Conservation (phyloP, 768 basidiomycete species). For the Rhizopogon rudus region DNA sequence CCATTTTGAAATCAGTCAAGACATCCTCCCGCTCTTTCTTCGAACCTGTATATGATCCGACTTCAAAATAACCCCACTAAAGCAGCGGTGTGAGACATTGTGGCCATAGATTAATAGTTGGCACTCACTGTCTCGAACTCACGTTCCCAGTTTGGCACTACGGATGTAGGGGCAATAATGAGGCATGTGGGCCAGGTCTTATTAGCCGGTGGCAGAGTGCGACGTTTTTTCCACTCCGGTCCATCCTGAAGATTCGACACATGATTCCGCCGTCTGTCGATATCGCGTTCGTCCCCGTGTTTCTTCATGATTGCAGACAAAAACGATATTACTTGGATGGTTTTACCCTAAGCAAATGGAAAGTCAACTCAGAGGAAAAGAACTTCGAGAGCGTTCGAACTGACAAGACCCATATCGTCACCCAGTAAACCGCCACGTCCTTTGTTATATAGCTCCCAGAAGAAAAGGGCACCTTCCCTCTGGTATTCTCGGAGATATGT, state of each 20-base stretch:
- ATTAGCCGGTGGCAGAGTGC: slow-evolving; percentile 60
- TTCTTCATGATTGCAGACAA: slow-evolving; percentile 92
- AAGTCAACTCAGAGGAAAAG: slow-evolving; percentile 2
- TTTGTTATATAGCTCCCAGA: slow-evolving; percentile 67
- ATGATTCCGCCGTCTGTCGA: slow-evolving; percentile 58
- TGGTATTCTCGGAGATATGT: slow-evolving; percentile 89
- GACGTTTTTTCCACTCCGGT: slow-evolving; percentile 44
- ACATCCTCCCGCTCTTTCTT: slow-evolving; percentile 50
- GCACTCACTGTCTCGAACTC: slow-evolving; percentile 73
- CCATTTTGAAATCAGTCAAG: slow-evolving; percentile 70
- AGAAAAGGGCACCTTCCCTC: slow-evolving; percentile 78
- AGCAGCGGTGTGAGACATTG: background rate
- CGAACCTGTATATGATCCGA: slow-evolving; percentile 61
- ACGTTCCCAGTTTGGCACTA: slow-evolving; percentile 85
- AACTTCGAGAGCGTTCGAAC: slow-evolving; percentile 7
- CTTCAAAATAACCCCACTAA: slow-evolving; percentile 95
- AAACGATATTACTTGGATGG: slow-evolving; percentile 88
- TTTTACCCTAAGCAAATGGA: slow-evolving; percentile 59
- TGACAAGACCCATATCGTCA: slow-evolving; percentile 90
- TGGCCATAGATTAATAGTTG: too few relatives aligned
- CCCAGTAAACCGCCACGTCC: slow-evolving; percentile 79
- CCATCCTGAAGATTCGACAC: slow-evolving; percentile 65
- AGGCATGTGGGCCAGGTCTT: slow-evolving; percentile 82
- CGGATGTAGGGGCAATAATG: slow-evolving; percentile 81
- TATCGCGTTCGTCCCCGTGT: slow-evolving; percentile 57